Percentiles rank a stretch among this genome's conserved stretches.
These are phyloP conservation scores for Phytopythium delawarense DNA, from an alignment of 352 stramenopile species.

Conservation along the genomic window DNA sequence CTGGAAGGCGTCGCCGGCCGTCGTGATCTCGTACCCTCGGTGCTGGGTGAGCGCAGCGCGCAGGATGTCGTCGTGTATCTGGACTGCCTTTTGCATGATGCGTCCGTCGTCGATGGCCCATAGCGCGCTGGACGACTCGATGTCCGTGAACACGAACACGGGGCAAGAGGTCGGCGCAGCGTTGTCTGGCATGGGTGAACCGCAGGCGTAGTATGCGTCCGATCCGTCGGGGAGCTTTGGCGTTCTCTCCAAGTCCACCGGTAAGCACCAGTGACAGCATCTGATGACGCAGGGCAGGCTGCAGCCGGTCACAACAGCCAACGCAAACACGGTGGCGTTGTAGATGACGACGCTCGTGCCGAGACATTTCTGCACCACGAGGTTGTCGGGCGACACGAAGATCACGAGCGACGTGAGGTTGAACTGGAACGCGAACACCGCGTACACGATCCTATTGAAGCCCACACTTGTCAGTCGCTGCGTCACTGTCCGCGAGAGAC, in stretches of 20 bases:
- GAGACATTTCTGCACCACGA: slow-evolving; percentile 17
- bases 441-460: slow-evolving; percentile 20
- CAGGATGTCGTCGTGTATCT: slow-evolving; percentile 39
- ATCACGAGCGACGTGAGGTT: slow-evolving; percentile 39
- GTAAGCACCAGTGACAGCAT: slow-evolving; percentile 24
- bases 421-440: slow-evolving; percentile 52
- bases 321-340: slow-evolving; percentile 33
- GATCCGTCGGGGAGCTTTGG: slow-evolving; percentile 17
- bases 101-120: slow-evolving; percentile 30
- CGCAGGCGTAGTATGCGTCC: slow-evolving; percentile 7
- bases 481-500: neutral
- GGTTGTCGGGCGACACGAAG: slow-evolving; percentile 12
- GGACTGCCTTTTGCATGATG: slow-evolving; percentile 31
- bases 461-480: neutral
- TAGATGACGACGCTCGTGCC: slow-evolving; percentile 35
- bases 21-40: slow-evolving; percentile 69
- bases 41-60: slow-evolving; percentile 22
- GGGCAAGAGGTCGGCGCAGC: slow-evolving; percentile 12
- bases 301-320: slow-evolving; percentile 36
- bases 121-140: slow-evolving; percentile 47
- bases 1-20: slow-evolving; percentile 63
- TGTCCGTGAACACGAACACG: slow-evolving; percentile 58
- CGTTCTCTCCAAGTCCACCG: slow-evolving; percentile 20
- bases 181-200: slow-evolving; percentile 9
- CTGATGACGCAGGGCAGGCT: slow-evolving; percentile 38